phyloP scores from a whole-genome alignment of 2,329 filamentous ascomycete genomes.

The Myrmaecium sp. region DNA sequence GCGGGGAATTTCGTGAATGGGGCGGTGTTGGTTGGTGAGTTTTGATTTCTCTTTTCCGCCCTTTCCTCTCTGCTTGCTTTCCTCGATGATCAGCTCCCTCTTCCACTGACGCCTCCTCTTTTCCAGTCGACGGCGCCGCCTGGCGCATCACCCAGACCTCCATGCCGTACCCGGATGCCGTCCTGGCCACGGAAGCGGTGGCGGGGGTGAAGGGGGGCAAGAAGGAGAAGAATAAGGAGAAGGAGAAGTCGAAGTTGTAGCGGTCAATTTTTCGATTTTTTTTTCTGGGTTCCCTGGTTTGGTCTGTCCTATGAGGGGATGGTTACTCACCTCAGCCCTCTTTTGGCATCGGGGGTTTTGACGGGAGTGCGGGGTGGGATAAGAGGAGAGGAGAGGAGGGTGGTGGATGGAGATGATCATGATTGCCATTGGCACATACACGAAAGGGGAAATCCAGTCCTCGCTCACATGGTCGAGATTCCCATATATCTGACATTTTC shows the following conservation, averaged over 20 bases:
- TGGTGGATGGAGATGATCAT: too few species aligned
- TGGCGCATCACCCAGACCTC: conserved; percentile 27
- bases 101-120: conserved; percentile 7
- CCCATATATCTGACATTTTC: too few species aligned
- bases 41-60: neutral
- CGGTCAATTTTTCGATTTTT: too few species aligned
- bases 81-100: neutral
- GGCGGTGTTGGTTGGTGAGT: conserved; percentile 57
- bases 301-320: too few species aligned
- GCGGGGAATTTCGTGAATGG: conserved; percentile 78
- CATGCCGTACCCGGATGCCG: conserved; percentile 40
- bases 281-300: too few species aligned
- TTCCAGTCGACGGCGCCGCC: conserved; percentile 33
- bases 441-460: too few species aligned
- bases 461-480: too few species aligned
- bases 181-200: conserved; percentile 35
- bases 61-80: neutral
- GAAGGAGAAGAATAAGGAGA: conserved; percentile 29
- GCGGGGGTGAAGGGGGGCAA: conserved; percentile 41
- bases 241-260: neutral
- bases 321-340: too few species aligned
- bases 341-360: too few species aligned
- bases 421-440: too few species aligned
- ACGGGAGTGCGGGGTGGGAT: too few species aligned
- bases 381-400: too few species aligned